Percentiles rank a stretch among this genome's conserved stretches.
phyloP scores from a whole-genome alignment of 2,329 filamentous ascomycete species.

The Colletotrichum endophyticum region DNA sequence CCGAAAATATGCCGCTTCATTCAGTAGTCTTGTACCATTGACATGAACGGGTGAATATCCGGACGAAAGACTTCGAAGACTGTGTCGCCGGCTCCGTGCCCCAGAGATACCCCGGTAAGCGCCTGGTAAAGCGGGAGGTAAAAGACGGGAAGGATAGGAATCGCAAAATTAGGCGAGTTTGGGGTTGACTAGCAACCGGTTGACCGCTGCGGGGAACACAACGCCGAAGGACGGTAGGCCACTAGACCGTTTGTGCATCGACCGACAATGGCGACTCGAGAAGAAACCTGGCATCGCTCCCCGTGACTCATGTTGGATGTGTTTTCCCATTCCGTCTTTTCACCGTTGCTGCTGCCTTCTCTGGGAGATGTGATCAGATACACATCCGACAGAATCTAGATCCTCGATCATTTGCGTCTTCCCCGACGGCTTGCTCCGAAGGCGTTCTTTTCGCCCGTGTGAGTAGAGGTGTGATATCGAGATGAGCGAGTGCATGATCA shows the following conservation, averaged over 20 bases:
- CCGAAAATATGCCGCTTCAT: not conserved
- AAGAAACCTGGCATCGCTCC: not conserved
- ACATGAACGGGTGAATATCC: not conserved
- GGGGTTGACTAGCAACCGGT: not conserved
- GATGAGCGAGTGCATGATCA: not conserved
- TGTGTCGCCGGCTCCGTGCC: not conserved
- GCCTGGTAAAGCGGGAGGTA: not conserved
- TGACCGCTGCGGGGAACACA: constrained; percentile 3
- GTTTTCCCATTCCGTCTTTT: not conserved
- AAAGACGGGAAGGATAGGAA: not conserved
- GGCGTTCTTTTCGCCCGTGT: not conserved
- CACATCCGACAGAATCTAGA: not conserved
- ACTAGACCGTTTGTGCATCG: not conserved
- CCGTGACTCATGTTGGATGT: not conserved
- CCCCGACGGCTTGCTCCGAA: not conserved
- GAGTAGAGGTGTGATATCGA: not conserved
- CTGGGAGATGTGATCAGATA: not conserved
- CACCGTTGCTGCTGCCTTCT: not conserved
- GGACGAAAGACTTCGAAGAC: not conserved
- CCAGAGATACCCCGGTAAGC: not conserved
- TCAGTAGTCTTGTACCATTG: not conserved
- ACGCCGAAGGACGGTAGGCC: not conserved
- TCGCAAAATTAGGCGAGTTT: constrained; percentile 5
- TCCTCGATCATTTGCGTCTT: not conserved
- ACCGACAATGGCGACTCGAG: not conserved